phyloP scores from a whole-genome alignment of 345 rosid species.

The Eucalyptus regnans region DNA sequence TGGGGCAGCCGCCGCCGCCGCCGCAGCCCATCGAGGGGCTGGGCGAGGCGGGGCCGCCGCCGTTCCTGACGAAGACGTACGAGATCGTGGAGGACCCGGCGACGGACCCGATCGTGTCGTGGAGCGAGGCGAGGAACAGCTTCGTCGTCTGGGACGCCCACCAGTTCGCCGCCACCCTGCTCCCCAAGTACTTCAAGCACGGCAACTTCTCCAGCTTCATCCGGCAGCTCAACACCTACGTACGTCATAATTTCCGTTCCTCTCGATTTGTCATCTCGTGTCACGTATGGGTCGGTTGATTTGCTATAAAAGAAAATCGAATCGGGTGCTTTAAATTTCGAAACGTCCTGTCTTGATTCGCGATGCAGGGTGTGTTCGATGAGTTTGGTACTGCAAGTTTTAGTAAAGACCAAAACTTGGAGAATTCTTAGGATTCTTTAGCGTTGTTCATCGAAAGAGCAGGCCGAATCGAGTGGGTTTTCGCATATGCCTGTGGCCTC shows the following conservation, averaged over 20 bases:
- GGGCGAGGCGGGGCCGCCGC: conserved; percentile 67
- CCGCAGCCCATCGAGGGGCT: conserved; percentile 74
- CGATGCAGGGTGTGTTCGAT: not conserved
- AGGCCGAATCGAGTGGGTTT: not conserved
- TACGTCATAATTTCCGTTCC: conserved; percentile 7
- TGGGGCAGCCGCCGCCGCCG: not conserved
- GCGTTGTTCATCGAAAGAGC: not conserved
- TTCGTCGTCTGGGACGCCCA: conserved; percentile 63
- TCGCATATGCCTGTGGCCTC: not conserved
- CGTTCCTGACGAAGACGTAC: conserved; percentile 58
- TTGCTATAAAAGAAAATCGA: not conserved
- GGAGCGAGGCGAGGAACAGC: conserved; percentile 52
- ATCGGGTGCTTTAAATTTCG: not conserved
- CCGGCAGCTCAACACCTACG: conserved; percentile 75
- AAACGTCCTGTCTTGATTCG: not conserved
- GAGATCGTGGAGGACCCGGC: conserved; percentile 65
- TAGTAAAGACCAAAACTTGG: not conserved
- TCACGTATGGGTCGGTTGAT: not conserved
- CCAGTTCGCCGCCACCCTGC: conserved; percentile 34
- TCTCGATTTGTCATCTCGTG: not conserved
- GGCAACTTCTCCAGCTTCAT: conserved; percentile 67
- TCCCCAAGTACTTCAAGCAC: conserved; percentile 67
- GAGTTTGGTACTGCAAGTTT: not conserved
- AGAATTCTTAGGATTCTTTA: not conserved
- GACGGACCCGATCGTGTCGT: conserved; percentile 49